Base-by-base conservation (phyloP, 768 basidiomycete genomes). In the Mycena vitilis region DNA sequence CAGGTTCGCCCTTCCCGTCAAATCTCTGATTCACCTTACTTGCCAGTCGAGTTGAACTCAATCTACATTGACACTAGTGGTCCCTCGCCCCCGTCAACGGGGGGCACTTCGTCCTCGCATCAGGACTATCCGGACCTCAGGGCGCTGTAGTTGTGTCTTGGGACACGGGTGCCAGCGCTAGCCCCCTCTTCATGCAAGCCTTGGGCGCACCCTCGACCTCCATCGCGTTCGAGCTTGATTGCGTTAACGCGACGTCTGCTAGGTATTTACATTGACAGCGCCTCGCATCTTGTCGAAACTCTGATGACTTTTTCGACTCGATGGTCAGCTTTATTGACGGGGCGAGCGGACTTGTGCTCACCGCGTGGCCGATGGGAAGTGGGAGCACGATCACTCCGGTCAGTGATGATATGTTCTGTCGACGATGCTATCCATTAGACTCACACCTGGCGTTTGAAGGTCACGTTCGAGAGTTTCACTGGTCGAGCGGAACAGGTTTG, bases 301-400 rank as follows among this genome's bases (percentile, higher is more conserved):
- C 13, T 22, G 22, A 38, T 55, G 38, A 63, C 36, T 48, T 18
- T 55, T 15, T 23, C n/a, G 8, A 23, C 20, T 30, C 30, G 30
- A n/a, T 59, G 20, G 48, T 10, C 20, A 68, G 60, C 42, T 25
- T 68, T 16, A 42, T 66, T 55, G 59, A 66, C 20, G 51, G 25
- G 10, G 42, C 59, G 15, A 45, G 51, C 2, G 65, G 65, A 16
- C 45, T 56, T 20, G 60, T 60, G 11, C 45, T 68, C 20, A 61
- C 66, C 2, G 60, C 53, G 25, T 68, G 66, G 66, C 12, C 53
- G 9, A 38, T 23, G 36, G 53, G 40, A 34, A 38, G 25, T 30
- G 66, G 66, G 15, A 68, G 66, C 47, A 68, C 66, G 20, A 68
- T 56, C 38, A 40, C 22, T 4, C 66, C 66, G 44, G 66, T 68